Conservation (phyloP, 306 rosid genomes). For the Trifolium fragiferum region DNA sequence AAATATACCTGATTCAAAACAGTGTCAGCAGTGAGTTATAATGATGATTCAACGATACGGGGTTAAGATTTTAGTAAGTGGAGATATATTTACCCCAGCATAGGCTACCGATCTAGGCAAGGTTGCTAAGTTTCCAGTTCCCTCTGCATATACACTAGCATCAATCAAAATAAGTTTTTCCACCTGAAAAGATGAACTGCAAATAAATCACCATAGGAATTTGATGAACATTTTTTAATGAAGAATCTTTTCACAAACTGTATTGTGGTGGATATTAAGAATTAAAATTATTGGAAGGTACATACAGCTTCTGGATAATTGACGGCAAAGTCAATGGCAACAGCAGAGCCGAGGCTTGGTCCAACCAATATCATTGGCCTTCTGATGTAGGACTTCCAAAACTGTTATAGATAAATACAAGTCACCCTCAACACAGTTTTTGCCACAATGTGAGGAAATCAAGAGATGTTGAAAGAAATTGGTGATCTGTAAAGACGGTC, state of each 20-base stretch:
- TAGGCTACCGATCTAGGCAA: constrained; percentile 72
- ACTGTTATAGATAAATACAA: constrained; percentile 56
- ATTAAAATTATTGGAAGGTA: constrained; percentile 42
- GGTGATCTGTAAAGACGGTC: background rate
- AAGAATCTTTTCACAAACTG: background rate
- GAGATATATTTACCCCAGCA: constrained; percentile 71
- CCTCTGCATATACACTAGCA: constrained; percentile 93
- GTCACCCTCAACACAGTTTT: constrained; percentile 36
- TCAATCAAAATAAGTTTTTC: constrained; percentile 89
- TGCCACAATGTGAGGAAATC: constrained; percentile 29
- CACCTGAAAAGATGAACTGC: constrained; percentile 66
- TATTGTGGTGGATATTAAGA: constrained; percentile 27
- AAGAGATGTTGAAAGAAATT: constrained; percentile 27
- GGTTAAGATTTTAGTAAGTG: constrained; percentile 12
- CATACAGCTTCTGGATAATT: constrained; percentile 91
- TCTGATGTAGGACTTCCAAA: constrained; percentile 80
- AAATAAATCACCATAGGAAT: constrained; percentile 43
- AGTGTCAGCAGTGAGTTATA: constrained; percentile 31
- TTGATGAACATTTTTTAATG: background rate
- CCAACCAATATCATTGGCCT: constrained; percentile 90
- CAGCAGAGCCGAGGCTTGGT: constrained; percentile 98
- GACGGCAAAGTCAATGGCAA: constrained; percentile 90
- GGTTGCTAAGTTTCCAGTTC: constrained; percentile 71
- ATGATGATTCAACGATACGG: background rate
- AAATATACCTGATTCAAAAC: constrained; percentile 64